A percentile compares a stretch with the other conserved stretches of the same genome.
Evolutionary conservation across 306 rosid species (phyloP).

Genomic region (Adenanthera pavonina): DNA sequence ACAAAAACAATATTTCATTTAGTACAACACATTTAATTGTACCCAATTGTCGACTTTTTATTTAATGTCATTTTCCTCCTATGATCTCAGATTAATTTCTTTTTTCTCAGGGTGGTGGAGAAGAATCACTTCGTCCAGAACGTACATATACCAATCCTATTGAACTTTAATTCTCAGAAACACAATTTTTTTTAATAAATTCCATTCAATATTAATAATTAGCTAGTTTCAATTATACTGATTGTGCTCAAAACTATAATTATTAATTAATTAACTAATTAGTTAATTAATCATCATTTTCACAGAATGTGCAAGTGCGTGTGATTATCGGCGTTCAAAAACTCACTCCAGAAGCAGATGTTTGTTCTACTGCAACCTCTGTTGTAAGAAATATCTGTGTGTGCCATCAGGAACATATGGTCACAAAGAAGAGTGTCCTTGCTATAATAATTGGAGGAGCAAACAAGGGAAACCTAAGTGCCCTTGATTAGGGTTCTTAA

Average conservation of each 20-base stretch:
- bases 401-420: background rate
- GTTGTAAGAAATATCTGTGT: background rate
- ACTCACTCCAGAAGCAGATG: background rate
- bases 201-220: background rate
- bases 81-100: background rate
- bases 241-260: background rate
- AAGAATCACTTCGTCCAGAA: slow-evolving; percentile 10
- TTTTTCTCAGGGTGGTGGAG: background rate
- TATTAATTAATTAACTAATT: no score
- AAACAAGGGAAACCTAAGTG: background rate
- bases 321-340: background rate
- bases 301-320: background rate
- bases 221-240: background rate
- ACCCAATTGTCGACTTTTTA: background rate
- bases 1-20: no score
- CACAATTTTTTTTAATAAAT: no score
- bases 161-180: background rate
- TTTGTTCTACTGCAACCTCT: background rate
- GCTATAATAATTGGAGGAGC: background rate
- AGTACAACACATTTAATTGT: background rate
- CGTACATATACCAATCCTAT: background rate
- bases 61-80: background rate
- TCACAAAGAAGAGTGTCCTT: background rate
- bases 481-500: background rate
- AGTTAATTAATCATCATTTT: no score